phyloP scores from a whole-genome alignment of 2,329 filamentous ascomycete genomes.

The Lecanicillium sp. region DNA sequence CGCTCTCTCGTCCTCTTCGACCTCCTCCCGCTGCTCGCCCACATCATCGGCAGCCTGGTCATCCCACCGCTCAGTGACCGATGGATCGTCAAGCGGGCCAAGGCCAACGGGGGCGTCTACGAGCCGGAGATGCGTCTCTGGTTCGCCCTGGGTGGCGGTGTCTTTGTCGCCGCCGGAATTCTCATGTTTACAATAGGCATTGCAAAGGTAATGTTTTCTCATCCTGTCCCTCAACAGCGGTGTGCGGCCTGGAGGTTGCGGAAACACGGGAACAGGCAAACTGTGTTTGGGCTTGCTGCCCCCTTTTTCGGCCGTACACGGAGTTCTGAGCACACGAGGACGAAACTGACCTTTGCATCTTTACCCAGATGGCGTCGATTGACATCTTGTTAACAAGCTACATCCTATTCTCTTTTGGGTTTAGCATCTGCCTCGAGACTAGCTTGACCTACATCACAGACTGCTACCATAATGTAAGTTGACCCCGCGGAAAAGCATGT shows the following conservation, averaged over 20 bases:
- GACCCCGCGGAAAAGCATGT: no score
- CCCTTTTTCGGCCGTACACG: no score
- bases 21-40: conserved; percentile 1
- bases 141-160: neutral
- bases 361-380: neutral
- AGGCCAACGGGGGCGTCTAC: neutral
- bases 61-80: conserved; percentile 3
- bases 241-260: no score
- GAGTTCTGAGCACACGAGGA: neutral
- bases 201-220: neutral
- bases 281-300: no score
- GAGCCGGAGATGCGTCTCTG: conserved; percentile 10
- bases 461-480: conserved; percentile 8
- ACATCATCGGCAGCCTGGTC: neutral
- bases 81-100: neutral
- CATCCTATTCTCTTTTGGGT: neutral
- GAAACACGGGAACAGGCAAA: no score
- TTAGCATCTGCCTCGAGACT: conserved; percentile 1
- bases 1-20: neutral
- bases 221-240: neutral
- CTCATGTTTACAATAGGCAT: conserved; percentile 4
- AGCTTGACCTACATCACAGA: conserved; percentile 2
- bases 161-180: neutral
- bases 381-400: neutral
- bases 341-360: neutral